A percentile compares a stretch with the other conserved stretches of the same genome.
phyloP scores from a whole-genome alignment of 306 rosid species.

The Pterocarpus macrocarpus region DNA sequence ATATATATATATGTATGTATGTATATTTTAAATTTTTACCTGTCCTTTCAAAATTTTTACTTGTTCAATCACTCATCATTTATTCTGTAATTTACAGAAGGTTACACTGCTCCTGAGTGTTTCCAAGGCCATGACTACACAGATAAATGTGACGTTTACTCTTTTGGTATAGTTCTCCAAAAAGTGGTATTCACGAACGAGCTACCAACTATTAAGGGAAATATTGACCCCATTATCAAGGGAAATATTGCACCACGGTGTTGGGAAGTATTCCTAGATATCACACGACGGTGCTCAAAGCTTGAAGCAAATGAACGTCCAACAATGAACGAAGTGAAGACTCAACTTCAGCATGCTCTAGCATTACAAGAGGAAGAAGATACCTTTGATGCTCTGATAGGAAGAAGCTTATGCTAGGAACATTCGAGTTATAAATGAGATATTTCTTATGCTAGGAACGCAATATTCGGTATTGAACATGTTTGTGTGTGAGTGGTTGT shows the following conservation, averaged over 20 bases:
- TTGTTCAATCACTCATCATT: background rate
- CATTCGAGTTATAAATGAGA: background rate
- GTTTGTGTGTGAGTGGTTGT: no score
- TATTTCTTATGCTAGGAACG: no score
- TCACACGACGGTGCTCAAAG: conserved; percentile 40
- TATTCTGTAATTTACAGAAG: background rate
- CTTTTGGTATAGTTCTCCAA: conserved; percentile 2
- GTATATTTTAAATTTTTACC: background rate
- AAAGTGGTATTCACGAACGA: background rate
- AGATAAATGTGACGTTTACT: conserved; percentile 15
- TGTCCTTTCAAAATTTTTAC: background rate
- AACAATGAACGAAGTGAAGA: conserved; percentile 51
- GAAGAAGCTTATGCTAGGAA: background rate
- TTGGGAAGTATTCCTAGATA: conserved; percentile 32
- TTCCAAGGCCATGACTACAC: background rate
- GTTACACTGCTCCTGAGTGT: conserved; percentile 14
- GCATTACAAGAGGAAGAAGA: conserved; percentile 47
- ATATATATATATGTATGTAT: no score
- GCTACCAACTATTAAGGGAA: background rate
- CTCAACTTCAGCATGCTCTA: conserved; percentile 46
- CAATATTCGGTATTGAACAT: no score
- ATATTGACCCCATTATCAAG: conserved; percentile 8
- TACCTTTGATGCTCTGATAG: background rate
- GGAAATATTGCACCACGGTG: conserved; percentile 51
- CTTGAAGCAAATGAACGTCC: conserved; percentile 38